Evolutionary conservation across 306 rosid species (phyloP).

Genomic region (Leucaena leucocephala): DNA sequence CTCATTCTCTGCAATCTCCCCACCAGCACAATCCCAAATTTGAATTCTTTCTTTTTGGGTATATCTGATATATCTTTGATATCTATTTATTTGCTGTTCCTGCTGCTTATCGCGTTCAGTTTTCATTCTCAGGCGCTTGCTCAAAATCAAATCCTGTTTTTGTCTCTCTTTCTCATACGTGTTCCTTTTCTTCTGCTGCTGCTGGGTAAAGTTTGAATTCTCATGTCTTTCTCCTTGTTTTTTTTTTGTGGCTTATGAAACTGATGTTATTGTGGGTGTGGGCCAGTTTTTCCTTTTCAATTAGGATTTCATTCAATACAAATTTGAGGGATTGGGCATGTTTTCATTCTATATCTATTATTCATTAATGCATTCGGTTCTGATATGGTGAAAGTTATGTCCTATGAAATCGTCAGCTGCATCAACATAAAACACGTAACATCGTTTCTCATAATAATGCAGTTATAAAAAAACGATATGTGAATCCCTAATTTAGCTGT

Average conservation of each 20-base stretch:
- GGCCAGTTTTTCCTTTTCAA: background rate
- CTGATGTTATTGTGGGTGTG: background rate
- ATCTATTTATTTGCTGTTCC: background rate
- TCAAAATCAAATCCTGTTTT: slow-evolving; percentile 30
- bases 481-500: background rate
- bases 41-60: background rate
- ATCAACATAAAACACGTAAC: slow-evolving; percentile 12
- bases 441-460: background rate
- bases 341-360: background rate
- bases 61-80: background rate
- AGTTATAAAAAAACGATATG: background rate
- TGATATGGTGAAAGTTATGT: background rate
- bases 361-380: slow-evolving; percentile 32
- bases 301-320: background rate
- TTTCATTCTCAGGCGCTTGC: slow-evolving; percentile 33
- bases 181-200: background rate
- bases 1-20: slow-evolving; percentile 7
- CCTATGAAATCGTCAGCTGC: background rate
- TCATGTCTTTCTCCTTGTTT: slow-evolving; percentile 9
- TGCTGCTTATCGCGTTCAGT: slow-evolving; percentile 11
- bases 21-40: background rate
- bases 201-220: slow-evolving; percentile 24
- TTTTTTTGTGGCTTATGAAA: background rate
- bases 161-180: slow-evolving; percentile 13
- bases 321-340: background rate